These are phyloP conservation scores for Stemphylium lycopersici DNA, from an alignment of 2,329 filamentous ascomycete genomes.

Conservation along the genomic window DNA sequence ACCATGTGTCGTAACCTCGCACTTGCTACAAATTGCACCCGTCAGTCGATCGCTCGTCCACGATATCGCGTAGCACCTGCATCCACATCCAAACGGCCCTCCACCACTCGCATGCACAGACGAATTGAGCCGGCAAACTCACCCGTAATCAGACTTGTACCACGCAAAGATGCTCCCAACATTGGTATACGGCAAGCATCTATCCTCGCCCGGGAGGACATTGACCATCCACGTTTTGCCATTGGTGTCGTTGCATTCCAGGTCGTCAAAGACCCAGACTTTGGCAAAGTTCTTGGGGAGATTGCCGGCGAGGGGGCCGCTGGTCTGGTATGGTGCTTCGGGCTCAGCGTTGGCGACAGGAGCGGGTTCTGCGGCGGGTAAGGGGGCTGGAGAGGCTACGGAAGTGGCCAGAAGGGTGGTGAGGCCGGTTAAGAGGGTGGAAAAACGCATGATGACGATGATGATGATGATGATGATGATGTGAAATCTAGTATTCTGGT, in stretches of 20 bases:
- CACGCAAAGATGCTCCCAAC: conserved; percentile 1
- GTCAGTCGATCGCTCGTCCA: neutral
- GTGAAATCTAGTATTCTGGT: no score
- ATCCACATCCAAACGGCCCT: no score
- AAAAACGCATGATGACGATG: neutral
- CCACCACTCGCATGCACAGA: no score
- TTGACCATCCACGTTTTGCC: neutral
- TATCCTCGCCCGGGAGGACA: neutral
- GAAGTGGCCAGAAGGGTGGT: neutral
- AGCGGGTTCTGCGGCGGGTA: neutral
- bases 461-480: neutral
- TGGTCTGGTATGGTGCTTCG: neutral
- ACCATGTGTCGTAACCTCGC: neutral
- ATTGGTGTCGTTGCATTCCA: neutral
- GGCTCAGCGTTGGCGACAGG: no score
- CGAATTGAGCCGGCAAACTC: neutral
- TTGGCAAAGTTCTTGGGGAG: conserved; percentile 7
- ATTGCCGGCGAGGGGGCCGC: neutral
- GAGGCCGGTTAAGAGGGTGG: neutral
- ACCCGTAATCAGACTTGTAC: conserved; percentile 6
- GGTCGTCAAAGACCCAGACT: conserved; percentile 1
- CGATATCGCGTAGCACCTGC: neutral
- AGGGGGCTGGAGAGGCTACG: neutral
- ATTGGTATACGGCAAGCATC: neutral
- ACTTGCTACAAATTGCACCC: neutral